Evolutionary conservation across 2,329 filamentous ascomycete species (phyloP).

Genomic region (Fusarium sp.): DNA sequence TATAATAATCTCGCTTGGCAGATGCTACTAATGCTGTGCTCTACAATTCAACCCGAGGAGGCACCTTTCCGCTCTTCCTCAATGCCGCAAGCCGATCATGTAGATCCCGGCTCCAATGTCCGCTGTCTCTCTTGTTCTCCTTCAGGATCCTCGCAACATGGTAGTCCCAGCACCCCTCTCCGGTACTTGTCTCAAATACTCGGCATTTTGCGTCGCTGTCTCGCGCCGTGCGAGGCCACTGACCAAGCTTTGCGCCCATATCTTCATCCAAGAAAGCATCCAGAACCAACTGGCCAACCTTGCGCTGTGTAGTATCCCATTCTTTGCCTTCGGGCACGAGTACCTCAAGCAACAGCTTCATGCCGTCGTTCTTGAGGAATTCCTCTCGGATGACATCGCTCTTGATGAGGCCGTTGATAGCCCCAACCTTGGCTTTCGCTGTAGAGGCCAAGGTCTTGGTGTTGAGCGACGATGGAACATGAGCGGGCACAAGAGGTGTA

Average conservation of each 20-base stretch:
- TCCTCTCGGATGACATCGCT: slow-evolving; percentile 60
- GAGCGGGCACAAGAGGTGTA: slow-evolving; percentile 49
- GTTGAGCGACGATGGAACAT: slow-evolving; percentile 30
- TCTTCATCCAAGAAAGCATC: slow-evolving; percentile 74
- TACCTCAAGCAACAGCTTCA: slow-evolving; percentile 63
- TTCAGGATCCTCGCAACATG: slow-evolving; percentile 55
- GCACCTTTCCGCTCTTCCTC: slow-evolving; percentile 42
- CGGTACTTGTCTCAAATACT: slow-evolving; percentile 42
- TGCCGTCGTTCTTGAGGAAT: slow-evolving; percentile 65
- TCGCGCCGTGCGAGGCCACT: slow-evolving; percentile 60
- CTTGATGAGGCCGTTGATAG: slow-evolving; percentile 66
- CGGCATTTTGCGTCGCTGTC: slow-evolving; percentile 50
- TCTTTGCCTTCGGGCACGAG: slow-evolving; percentile 57
- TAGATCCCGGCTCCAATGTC: slow-evolving; percentile 59
- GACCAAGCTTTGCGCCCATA: slow-evolving; percentile 66
- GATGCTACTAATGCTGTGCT: not conserved
- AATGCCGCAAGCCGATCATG: slow-evolving; percentile 47
- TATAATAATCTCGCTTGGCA: not conserved
- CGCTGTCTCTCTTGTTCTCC: slow-evolving; percentile 48
- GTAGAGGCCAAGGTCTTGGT: slow-evolving; percentile 40
- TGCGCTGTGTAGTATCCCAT: slow-evolving; percentile 62
- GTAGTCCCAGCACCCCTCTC: slow-evolving; percentile 68
- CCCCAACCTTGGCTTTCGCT: slow-evolving; percentile 55
- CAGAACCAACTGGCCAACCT: slow-evolving; percentile 65
- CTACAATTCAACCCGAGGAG: slow-evolving; percentile 48